Percentiles rank a stretch among this genome's conserved stretches.
phyloP scores from a whole-genome alignment of 805 yeast species.

The Wickerhamomyces mucosus region DNA sequence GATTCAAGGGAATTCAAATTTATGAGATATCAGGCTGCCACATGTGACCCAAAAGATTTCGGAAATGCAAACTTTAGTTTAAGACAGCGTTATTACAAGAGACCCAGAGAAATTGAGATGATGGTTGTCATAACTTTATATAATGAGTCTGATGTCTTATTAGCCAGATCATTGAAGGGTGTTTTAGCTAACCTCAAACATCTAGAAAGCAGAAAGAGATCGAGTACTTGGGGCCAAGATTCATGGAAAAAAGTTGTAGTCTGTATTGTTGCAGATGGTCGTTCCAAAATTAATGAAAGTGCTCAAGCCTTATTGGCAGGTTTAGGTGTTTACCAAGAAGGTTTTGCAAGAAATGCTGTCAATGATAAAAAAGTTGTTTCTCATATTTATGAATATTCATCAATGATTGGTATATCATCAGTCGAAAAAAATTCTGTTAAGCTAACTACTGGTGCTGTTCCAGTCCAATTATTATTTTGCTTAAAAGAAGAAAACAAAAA shows the following conservation, averaged over 20 bases:
- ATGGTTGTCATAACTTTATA: conserved; percentile 83
- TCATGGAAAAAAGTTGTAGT: conserved; percentile 94
- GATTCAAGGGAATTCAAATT: conserved; percentile 57
- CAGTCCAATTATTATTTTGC: conserved; percentile 84
- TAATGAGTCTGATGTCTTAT: conserved; percentile 74
- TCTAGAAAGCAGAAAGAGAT: conserved; percentile 53
- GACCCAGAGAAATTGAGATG: conserved; percentile 77
- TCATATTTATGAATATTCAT: conserved; percentile 89
- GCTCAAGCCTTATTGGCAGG: conserved; percentile 77
- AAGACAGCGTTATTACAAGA: conserved; percentile 70
- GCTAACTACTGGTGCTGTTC: conserved; percentile 59
- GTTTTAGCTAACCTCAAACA: conserved; percentile 80
- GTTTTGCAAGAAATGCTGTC: conserved; percentile 86
- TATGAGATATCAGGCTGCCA: conserved; percentile 90
- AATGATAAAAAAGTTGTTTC: conserved; percentile 74
- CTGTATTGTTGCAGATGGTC: conserved; percentile 85
- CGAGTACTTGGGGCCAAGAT: conserved; percentile 86
- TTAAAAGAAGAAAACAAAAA: conserved; percentile 81
- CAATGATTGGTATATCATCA: conserved; percentile 76
- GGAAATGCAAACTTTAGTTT: conserved; percentile 55
- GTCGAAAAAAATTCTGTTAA: conserved; percentile 56
- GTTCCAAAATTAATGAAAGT: conserved; percentile 71
- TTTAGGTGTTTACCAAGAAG: conserved; percentile 88
- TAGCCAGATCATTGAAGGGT: conserved; percentile 84
- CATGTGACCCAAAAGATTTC: conserved; percentile 81